Evolutionary conservation across 2,329 filamentous ascomycete genomes (phyloP), one percentile per base, ranked within the genome.

Genomic region (Thelonectria blattea): DNA sequence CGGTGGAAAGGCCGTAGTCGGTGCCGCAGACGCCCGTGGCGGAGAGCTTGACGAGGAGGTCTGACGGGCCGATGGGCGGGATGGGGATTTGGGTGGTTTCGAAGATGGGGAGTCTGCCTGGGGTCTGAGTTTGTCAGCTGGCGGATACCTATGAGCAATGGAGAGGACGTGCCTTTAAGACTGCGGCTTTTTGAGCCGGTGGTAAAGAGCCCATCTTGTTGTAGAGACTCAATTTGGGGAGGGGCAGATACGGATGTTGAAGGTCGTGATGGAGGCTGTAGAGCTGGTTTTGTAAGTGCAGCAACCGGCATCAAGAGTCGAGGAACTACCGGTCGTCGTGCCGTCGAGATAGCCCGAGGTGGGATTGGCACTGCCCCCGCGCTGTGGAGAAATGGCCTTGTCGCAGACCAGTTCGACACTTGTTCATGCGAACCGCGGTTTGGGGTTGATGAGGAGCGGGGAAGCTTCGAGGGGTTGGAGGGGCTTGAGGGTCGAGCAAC

Each of bases 21-120:
- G 66, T 64, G 20, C 66, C 66, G 11, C 66, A 68, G 1, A 68
- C 52, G 2, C 66, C 66, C 0, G 60, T 68, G 2, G 30, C 66
- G 2, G 53, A 56, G 0, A 68, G 51, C 5, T 60, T 61, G 0
- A 68, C 45, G 3, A 68, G 60, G 2, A 68, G n/a, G 2, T 58
- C 55, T 10, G 15, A 12, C 3, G 48, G 48, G 6, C 55, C 55
- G 12, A 51, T 30, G 24, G n/a, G 5, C 1, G 54, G 54, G 14
- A 49, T 51, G 15, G 27, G 37, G 14, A 56, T 24, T n/a, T 45
- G 22, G n/a, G 32, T 20, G 30, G 42, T 54, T 30, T 37, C 24
- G 27, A 54, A 54, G 8, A 18, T n/a, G 18, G 41, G 41, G 41
- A 43, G 9, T 11, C 41, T 15, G n/a, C 41, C 41, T 11, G 41